Evolutionary conservation across 2,329 filamentous ascomycete genomes (phyloP), one percentile per base, ranked within the genome.

Genomic region (Fusarium temperatum): DNA sequence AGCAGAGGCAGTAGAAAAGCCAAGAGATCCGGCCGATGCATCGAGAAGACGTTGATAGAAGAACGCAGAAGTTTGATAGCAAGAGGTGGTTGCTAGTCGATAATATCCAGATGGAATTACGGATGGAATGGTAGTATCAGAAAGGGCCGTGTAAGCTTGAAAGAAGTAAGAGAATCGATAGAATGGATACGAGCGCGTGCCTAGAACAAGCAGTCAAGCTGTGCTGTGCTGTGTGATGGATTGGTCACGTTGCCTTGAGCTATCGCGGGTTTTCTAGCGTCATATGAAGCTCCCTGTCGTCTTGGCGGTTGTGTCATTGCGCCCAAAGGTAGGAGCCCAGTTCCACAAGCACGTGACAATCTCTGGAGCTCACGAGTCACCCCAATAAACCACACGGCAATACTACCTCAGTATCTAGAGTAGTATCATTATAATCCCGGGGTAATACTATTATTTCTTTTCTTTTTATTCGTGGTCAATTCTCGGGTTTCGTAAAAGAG

Each of bases 11-110:
- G 70, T 38, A 85, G 66, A 39, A 84, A 66, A 56, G 81, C 80
- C 63, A 82, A 80, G 60, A 81, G 67, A 69, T 82, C 81, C 57
- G 82, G 80, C 67, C 82, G 79, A 79, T 82, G 82, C 85, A 87
- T 87, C 72, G 75, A 71, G 77, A 68, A 63, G 63, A 63, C 50
- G 20, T 44, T 48, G 62, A 39, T 38, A 61, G 57, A 63, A 59
- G 32, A 72, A 41, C 28, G 59, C 3, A 26, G 41, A 68, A 57
- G 32, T 63, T 44, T 35, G 70, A 66, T 50, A 45, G 39, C 36
- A 47, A 64, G 39, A 45, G 41, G 45, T 22, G 36, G 53, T 47
- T 32, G 51, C 47, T 47, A 62, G 58, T 53, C 51, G 60, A 48
- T 45, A 59, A 58, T 51, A 61, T 55, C 55, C 59, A 54, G 28